phyloP scores from a whole-genome alignment of 768 basidiomycete species.

The Suillus cothurnatus region DNA sequence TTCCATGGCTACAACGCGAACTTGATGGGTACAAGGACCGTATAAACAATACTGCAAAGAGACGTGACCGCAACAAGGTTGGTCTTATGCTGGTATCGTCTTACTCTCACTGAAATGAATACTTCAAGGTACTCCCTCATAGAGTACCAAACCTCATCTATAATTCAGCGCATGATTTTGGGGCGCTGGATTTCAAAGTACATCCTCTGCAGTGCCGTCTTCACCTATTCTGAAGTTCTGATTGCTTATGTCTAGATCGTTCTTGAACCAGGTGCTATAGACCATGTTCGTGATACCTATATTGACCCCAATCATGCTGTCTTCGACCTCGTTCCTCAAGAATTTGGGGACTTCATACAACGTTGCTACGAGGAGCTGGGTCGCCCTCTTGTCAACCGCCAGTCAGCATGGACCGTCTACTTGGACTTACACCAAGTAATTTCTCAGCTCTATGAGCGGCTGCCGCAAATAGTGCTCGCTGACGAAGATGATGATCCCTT shows the following conservation, averaged over 20 bases:
- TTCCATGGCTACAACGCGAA: slow-evolving; percentile 11
- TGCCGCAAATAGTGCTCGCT: background rate
- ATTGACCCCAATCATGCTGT: background rate
- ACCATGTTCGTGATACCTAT: background rate
- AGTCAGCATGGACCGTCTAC: background rate
- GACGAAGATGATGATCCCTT: background rate
- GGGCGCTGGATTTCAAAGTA: slow-evolving; percentile 38
- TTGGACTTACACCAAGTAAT: background rate
- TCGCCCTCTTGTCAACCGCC: background rate
- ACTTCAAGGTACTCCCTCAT: slow-evolving; percentile 33
- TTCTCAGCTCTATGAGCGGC: background rate
- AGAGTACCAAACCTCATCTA: slow-evolving; percentile 41
- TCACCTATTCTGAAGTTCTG: background rate
- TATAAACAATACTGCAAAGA: slow-evolving; percentile 11
- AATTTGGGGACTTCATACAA: background rate
- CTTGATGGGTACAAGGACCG: slow-evolving; percentile 1
- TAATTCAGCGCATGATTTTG: slow-evolving; percentile 29
- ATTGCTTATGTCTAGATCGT: background rate
- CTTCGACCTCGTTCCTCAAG: background rate
- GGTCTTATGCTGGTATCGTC: background rate
- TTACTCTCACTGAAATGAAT: background rate
- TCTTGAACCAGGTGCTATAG: background rate
- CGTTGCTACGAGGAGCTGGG: background rate
- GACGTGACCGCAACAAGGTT: background rate
- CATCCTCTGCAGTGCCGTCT: background rate